Percentiles rank a stretch among this genome's conserved stretches.
Evolutionary conservation across 495 filamentous ascomycete species (phyloP).

Genomic region (Usnea hakonensis): DNA sequence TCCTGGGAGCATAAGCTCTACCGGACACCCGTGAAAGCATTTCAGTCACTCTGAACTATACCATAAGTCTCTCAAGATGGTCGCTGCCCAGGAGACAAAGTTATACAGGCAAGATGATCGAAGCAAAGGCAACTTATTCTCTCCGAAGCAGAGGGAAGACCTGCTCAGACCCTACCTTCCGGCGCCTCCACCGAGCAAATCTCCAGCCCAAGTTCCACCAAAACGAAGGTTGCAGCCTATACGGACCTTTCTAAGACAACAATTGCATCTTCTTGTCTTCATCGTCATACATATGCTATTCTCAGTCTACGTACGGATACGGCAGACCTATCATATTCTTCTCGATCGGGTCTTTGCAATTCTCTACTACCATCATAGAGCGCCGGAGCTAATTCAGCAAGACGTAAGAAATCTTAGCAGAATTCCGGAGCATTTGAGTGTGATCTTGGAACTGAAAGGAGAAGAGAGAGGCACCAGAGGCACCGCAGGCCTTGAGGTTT

Average conservation of each 20-base stretch:
- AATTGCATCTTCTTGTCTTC: constrained; percentile 63
- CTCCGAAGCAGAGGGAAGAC: constrained; percentile 57
- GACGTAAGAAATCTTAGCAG: constrained; percentile 70
- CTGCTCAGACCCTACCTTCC: constrained; percentile 74
- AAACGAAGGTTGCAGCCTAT: constrained; percentile 41
- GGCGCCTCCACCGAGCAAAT: constrained; percentile 37
- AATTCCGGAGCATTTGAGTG: constrained; percentile 78
- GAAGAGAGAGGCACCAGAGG: constrained; percentile 54
- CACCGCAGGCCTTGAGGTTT: constrained; percentile 60
- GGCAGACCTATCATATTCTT: constrained; percentile 69
- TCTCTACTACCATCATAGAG: constrained; percentile 85
- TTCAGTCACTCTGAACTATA: neutral
- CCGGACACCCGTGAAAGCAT: neutral
- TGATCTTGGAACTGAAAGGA: constrained; percentile 69
- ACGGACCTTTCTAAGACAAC: constrained; percentile 57
- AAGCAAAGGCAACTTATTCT: constrained; percentile 50
- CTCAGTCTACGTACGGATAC: constrained; percentile 73
- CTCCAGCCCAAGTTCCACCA: constrained; percentile 18
- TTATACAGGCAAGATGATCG: constrained; percentile 58
- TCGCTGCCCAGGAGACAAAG: constrained; percentile 45
- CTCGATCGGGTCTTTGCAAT: constrained; percentile 67
- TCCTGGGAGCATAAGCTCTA: neutral
- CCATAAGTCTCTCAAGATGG: constrained; percentile 36
- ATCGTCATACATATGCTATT: constrained; percentile 72
- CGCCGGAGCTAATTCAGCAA: constrained; percentile 78